These are phyloP conservation scores for Fragaria iinumae DNA, from an alignment of 306 rosid species.

Conservation along the genomic window DNA sequence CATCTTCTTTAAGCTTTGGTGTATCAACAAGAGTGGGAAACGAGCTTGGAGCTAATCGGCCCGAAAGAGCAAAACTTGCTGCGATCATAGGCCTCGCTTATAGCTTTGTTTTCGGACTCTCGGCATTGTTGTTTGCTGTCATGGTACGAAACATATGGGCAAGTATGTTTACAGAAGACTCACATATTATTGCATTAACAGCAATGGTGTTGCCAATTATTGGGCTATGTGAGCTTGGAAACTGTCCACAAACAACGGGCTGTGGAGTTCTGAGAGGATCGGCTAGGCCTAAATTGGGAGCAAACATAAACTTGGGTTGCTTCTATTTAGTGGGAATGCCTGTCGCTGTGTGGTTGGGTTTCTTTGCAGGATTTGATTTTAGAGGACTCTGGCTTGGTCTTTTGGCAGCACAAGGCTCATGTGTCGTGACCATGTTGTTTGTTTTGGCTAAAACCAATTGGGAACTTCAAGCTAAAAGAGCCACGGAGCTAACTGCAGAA, in stretches of 20 bases:
- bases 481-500: constrained; percentile 55
- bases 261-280: constrained; percentile 93
- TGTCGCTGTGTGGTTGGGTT: constrained; percentile 65
- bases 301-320: constrained; percentile 74
- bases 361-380: constrained; percentile 67
- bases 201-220: constrained; percentile 68
- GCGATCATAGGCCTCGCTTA: constrained; percentile 62
- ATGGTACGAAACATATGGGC: constrained; percentile 74
- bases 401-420: constrained; percentile 73
- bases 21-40: constrained; percentile 93
- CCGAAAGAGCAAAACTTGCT: constrained; percentile 51
- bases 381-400: constrained; percentile 85
- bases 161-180: constrained; percentile 65
- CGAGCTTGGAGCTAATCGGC: constrained; percentile 71
- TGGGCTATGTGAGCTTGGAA: constrained; percentile 86
- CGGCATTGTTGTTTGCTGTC: constrained; percentile 59
- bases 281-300: constrained; percentile 82
- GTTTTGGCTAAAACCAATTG: constrained; percentile 70
- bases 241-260: constrained; percentile 85
- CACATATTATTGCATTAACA: constrained; percentile 62
- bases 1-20: constrained; percentile 78
- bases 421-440: constrained; percentile 65
- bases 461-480: constrained; percentile 62
- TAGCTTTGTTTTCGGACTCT: constrained; percentile 58
- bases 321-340: constrained; percentile 94